Evolutionary conservation across 73 alveolate species (phyloP), one percentile per base, ranked within the genome.

Genomic region (Durusdinium trenchii): DNA sequence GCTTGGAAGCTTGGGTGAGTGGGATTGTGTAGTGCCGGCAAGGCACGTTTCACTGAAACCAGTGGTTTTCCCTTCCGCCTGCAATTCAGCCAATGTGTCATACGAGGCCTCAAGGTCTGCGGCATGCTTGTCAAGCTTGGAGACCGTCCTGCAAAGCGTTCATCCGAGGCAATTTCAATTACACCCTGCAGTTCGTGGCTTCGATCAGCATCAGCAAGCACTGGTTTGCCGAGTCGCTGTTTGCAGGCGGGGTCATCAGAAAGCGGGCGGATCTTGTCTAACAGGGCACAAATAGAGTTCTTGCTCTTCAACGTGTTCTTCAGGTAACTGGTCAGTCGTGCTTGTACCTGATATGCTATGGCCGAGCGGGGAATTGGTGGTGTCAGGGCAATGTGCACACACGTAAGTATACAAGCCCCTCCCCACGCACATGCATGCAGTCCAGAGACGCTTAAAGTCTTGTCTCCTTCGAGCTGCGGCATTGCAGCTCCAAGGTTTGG

Each of bases 11-110:
- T n/a, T n/a, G n/a, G n/a, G n/a, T n/a, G n/a, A n/a, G n/a, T 57
- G 12, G 23, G 12, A 12, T 57, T 23, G 32, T 16, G 23, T 23
- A 57, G 23, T 16, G 69, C 69, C 2, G 60, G 47, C 52, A 47
- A 79, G 40, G 10, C 28, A 35, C 90, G 10, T 32, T 3, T 18
- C 90, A 3, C 48, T 47, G 35, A 9, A 83, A 16, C 93, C 93
- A 48, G 52, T 0, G 36, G 93, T 83, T 12, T 83, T 51, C 10
- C 93, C 93, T 3, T 83, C 93, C 5, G 93, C 93, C 35, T 83
- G 73, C 1, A 47, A 3, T 10, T 83, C 93, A n/a, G 93, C 48
- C 14, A 83, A 38, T 0, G 38, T 46, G 10, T 83, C 93, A 36
- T 83, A 83, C 40, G 14, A 7, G 36, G 47, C 35, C 0, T 83